phyloP scores from a whole-genome alignment of 495 filamentous ascomycete species.

The Bacidia gigantensis region DNA sequence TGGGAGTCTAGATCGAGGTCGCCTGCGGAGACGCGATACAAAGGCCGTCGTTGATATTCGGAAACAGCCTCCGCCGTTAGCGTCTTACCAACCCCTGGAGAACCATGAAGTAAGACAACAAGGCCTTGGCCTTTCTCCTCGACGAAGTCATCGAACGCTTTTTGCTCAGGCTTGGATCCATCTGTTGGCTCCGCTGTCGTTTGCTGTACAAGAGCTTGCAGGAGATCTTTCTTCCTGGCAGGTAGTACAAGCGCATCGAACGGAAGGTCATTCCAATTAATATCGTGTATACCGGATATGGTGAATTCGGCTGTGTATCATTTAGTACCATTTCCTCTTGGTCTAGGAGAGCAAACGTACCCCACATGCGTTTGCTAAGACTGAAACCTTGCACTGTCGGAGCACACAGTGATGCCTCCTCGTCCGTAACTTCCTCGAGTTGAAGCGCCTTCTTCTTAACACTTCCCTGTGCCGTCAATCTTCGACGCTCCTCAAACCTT shows the following conservation, averaged over 20 bases:
- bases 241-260: constrained; percentile 14
- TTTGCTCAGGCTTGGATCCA: constrained; percentile 9
- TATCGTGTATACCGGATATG: constrained; percentile 10
- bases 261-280: constrained; percentile 10
- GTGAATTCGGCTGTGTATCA: constrained; percentile 9
- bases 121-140: constrained; percentile 19
- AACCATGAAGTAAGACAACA: constrained; percentile 17
- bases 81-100: constrained; percentile 20
- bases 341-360: constrained; percentile 6
- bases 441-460: constrained; percentile 12
- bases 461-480: not conserved
- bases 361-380: constrained; percentile 16
- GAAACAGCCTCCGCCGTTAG: constrained; percentile 19
- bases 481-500: not conserved
- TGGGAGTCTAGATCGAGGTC: constrained; percentile 17
- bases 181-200: constrained; percentile 5
- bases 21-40: constrained; percentile 19
- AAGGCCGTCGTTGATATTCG: constrained; percentile 15
- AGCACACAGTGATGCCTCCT: constrained; percentile 18
- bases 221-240: constrained; percentile 21
- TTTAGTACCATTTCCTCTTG: no score
- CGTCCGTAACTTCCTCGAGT: constrained; percentile 16
- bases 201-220: constrained; percentile 27
- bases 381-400: constrained; percentile 23
- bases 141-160: constrained; percentile 17